A percentile compares a stretch with the other conserved stretches of the same genome.
These are phyloP conservation scores for Plectranthus barbatus DNA, from an alignment of 257 asterid species.

Conservation along the genomic window DNA sequence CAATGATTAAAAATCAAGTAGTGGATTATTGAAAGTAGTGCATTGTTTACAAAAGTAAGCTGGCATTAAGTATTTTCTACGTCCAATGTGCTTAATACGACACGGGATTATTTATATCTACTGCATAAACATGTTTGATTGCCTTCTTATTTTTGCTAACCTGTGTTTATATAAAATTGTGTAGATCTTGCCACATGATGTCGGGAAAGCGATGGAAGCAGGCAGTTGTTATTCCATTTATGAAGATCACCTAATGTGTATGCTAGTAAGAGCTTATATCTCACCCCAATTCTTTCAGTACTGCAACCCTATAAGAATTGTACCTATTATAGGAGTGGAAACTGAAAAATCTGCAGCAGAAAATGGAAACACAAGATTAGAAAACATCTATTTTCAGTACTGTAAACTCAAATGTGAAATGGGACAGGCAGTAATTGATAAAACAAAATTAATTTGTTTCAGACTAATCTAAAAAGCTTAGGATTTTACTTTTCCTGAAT, in stretches of 20 bases:
- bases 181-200: slow-evolving; percentile 29
- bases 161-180: background rate
- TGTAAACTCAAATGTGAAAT: background rate
- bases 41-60: background rate
- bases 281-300: background rate
- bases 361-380: no score
- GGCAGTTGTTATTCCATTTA: slow-evolving; percentile 22
- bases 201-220: slow-evolving; percentile 11
- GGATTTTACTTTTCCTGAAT: no score
- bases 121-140: background rate
- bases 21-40: background rate
- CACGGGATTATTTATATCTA: background rate
- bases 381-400: background rate
- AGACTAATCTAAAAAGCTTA: background rate
- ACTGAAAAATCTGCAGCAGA: background rate
- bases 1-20: background rate
- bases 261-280: slow-evolving; percentile 37
- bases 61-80: background rate
- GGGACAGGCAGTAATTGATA: background rate
- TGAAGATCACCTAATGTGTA: slow-evolving; percentile 45
- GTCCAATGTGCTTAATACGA: background rate
- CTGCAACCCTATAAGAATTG: background rate
- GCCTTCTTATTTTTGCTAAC: background rate
- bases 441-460: background rate
- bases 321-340: background rate